A percentile compares a stretch with the other conserved stretches of the same genome.
phyloP scores from a whole-genome alignment of 1,139 yeast species.

The Diutina pseudorugosa region DNA sequence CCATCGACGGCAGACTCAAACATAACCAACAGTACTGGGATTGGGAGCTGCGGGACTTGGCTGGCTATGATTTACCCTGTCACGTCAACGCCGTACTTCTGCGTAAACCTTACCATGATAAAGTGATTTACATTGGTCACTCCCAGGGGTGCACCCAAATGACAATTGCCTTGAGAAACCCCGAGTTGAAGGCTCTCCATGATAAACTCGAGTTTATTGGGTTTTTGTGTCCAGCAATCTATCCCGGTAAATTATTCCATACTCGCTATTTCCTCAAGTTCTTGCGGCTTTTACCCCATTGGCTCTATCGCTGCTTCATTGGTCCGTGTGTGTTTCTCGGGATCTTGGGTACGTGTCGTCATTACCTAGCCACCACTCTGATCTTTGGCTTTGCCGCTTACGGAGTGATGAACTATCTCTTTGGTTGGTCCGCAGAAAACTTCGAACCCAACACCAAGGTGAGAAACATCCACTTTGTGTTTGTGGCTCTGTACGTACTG shows the following conservation, averaged over 20 bases:
- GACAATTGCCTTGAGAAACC: conserved; percentile 41
- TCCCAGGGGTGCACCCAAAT: conserved; percentile 91
- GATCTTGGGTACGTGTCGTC: conserved; percentile 39
- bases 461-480: conserved; percentile 63
- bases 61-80: conserved; percentile 63
- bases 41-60: conserved; percentile 83
- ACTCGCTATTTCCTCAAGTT: conserved; percentile 46
- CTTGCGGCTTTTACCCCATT: conserved; percentile 15
- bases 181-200: conserved; percentile 19
- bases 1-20: conserved; percentile 27
- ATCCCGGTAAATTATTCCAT: conserved; percentile 63
- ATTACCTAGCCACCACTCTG: conserved; percentile 27
- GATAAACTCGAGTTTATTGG: conserved; percentile 52
- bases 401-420: conserved; percentile 69
- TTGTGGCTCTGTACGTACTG: conserved; percentile 78
- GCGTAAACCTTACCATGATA: conserved; percentile 27
- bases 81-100: conserved; percentile 48
- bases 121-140: conserved; percentile 63
- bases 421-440: conserved; percentile 71
- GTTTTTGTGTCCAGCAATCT: conserved; percentile 84
- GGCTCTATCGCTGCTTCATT: conserved; percentile 33
- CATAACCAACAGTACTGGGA: conserved; percentile 51
- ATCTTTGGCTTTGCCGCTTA: conserved; percentile 57
- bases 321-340: conserved; percentile 55
- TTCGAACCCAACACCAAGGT: conserved; percentile 55